These are phyloP conservation scores for Leccinum sublutescens DNA, from an alignment of 768 basidiomycete species.

Conservation along the genomic window DNA sequence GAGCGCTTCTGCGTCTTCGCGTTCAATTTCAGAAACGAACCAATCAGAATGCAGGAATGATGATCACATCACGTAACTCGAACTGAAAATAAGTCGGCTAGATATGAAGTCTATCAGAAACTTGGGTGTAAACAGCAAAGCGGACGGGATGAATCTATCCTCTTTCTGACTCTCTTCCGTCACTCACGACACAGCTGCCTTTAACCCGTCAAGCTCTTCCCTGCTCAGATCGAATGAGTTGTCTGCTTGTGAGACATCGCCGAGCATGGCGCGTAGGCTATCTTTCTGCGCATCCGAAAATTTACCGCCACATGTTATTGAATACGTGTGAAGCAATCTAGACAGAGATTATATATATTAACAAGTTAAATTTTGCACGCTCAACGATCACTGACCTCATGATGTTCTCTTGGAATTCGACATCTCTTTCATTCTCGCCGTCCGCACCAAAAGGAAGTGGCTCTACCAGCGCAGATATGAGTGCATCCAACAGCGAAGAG, in stretches of 20 bases:
- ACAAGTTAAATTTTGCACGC: not conserved
- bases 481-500: slow-evolving; percentile 41
- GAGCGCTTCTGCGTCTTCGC: slow-evolving; percentile 5
- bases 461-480: slow-evolving; percentile 50
- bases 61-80: slow-evolving; percentile 25
- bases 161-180: slow-evolving; percentile 11
- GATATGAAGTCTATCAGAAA: slow-evolving; percentile 20
- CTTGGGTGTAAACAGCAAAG: slow-evolving; percentile 8
- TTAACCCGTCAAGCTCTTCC: slow-evolving; percentile 26
- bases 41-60: slow-evolving; percentile 19
- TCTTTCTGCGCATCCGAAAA: slow-evolving; percentile 33
- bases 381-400: slow-evolving; percentile 40
- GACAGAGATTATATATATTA: not conserved
- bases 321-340: slow-evolving; percentile 55
- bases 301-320: slow-evolving; percentile 38
- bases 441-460: slow-evolving; percentile 67
- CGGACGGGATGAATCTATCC: slow-evolving; percentile 14
- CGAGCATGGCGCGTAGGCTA: slow-evolving; percentile 29
- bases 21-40: slow-evolving; percentile 8
- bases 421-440: slow-evolving; percentile 61
- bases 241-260: slow-evolving; percentile 12
- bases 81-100: slow-evolving; percentile 27
- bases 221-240: slow-evolving; percentile 30
- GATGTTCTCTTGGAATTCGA: slow-evolving; percentile 65
- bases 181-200: slow-evolving; percentile 22